Base-by-base conservation (phyloP, 1,284 basidiomycete species). In the Abortiporus biennis region DNA sequence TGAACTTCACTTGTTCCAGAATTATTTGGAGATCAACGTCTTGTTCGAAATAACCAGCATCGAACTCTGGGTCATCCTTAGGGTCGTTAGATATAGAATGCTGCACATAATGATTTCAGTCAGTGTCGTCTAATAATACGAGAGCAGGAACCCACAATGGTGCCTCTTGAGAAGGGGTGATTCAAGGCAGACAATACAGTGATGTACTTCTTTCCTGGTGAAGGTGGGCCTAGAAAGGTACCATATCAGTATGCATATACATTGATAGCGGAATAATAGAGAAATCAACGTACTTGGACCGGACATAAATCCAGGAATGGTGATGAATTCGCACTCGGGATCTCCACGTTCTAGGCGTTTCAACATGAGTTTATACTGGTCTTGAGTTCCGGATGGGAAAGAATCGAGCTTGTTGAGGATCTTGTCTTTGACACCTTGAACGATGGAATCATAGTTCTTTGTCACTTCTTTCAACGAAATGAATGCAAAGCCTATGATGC, bases 1-100 rank as follows among this genome's bases (percentile, higher is more conserved):
- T 17, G 19, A 70, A 73, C 48, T 79, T 79, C 48, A 75, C 56
- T 17, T 65, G 64, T 50, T 78, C 72, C 17, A 76, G 57, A 39
- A 76, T 53, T 9, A 71, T 55, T 30, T 67, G 58, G 4, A 70
- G 50, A 51, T 74, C 71, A 19, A 73, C 66, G 40, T 63, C 58
- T 32, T 71, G 57, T 37, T 69, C 68, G 51, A 75, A 73, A 54
- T 71, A 72, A 37, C 63, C 64, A 31, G 74, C 72, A 48, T 77
- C 68, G 20, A 75, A 60, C 16, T 59, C 58, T 0, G 74, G 71
- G 25, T 68, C 59, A 12, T 55, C 60, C 4, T 44, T 36, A 0
- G 71, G 69, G 50, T 76, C 62, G 24, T 50, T 51, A 2, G 65
- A 66, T 0, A 54, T 58, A 30, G 68, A 58, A 42, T 70, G 68